phyloP scores from a whole-genome alignment of 2,329 filamentous ascomycete species.

The Arthrinium phaeospermum region DNA sequence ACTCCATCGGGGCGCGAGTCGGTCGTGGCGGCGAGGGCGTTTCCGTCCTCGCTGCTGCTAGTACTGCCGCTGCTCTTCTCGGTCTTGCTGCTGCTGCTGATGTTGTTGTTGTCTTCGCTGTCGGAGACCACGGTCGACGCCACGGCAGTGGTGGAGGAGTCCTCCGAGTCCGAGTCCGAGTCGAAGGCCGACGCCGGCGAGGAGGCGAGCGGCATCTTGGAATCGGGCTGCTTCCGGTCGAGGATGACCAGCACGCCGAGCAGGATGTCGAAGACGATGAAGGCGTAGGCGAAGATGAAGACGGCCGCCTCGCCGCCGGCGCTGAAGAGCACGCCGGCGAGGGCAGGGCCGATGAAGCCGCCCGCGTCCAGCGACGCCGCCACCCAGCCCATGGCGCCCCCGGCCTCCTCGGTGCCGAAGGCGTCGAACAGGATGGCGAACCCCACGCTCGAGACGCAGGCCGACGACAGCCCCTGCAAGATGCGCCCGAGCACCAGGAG shows the following conservation, averaged over 20 bases:
- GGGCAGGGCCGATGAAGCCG: conserved; percentile 25
- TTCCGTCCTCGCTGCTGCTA: not conserved
- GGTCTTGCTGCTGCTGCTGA: not conserved
- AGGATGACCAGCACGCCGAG: conserved; percentile 22
- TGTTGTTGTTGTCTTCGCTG: not conserved
- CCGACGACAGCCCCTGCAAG: conserved; percentile 27
- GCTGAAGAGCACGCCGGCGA: conserved; percentile 26
- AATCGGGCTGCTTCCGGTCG: not conserved
- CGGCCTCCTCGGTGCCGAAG: conserved; percentile 22
- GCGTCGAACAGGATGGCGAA: conserved; percentile 26
- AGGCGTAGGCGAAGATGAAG: conserved; percentile 23
- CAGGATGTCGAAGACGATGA: conserved; percentile 18
- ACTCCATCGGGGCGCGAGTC: not conserved
- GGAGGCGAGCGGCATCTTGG: not conserved
- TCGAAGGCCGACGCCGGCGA: not conserved
- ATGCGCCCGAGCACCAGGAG: conserved; percentile 26
- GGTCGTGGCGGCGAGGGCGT: not conserved
- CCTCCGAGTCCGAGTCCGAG: not conserved
- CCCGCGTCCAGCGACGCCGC: conserved; percentile 25
- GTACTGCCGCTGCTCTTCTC: not conserved
- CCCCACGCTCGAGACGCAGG: conserved; percentile 25
- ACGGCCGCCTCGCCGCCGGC: conserved; percentile 23
- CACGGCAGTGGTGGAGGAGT: not conserved
- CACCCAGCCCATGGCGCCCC: conserved; percentile 26
- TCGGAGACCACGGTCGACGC: not conserved